phyloP scores from a whole-genome alignment of 179 eudicot species.

The Carnegiea gigantea region DNA sequence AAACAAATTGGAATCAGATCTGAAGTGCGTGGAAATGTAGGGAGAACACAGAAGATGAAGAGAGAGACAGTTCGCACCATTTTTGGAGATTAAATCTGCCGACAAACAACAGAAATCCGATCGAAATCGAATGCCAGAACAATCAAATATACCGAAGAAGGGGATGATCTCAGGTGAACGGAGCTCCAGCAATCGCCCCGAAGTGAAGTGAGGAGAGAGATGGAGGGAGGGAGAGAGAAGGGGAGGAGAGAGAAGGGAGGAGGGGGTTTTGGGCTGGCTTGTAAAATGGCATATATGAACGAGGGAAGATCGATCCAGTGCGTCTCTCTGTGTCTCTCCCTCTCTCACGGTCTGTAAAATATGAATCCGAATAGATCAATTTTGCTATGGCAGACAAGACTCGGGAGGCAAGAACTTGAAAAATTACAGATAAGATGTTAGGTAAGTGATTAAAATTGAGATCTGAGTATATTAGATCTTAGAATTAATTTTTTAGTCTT shows the following conservation, averaged over 20 bases:
- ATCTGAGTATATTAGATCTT: no score
- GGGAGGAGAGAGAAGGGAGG: neutral
- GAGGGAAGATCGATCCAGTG: neutral
- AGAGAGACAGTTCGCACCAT: conserved; percentile 30
- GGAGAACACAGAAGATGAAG: neutral
- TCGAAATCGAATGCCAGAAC: neutral
- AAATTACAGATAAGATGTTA: no score
- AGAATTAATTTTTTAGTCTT: no score
- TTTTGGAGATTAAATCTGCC: conserved; percentile 13
- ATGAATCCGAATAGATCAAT: neutral
- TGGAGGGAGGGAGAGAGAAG: neutral
- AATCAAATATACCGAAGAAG: neutral
- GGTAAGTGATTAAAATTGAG: no score
- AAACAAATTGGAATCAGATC: conserved; percentile 21
- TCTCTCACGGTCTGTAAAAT: neutral
- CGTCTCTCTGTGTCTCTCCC: neutral
- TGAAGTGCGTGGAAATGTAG: conserved; percentile 2
- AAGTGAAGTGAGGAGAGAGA: conserved; percentile 25
- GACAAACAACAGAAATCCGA: conserved; percentile 11
- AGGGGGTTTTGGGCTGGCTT: neutral
- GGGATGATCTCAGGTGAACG: conserved; percentile 24
- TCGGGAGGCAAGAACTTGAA: neutral
- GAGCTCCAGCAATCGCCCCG: conserved; percentile 24
- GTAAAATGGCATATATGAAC: neutral
- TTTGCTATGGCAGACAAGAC: neutral